Conservation (phyloP, 108 stramenopile species). For the Cyclotella sp. region DNA sequence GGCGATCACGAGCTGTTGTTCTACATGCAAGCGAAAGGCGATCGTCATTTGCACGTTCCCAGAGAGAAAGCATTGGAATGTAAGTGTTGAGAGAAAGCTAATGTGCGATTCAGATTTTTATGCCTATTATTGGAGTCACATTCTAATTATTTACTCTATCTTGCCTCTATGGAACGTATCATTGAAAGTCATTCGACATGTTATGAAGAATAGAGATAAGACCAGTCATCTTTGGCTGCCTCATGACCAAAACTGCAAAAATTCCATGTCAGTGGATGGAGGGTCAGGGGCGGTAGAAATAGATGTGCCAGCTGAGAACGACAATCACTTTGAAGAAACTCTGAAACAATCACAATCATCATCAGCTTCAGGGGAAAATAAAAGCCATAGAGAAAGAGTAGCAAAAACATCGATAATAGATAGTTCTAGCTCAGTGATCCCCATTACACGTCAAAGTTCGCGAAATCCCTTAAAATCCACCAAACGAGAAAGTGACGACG, state of each 20-base stretch:
- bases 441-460: too few relatives aligned
- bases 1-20: too few relatives aligned
- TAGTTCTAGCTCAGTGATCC: too few relatives aligned
- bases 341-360: neutral
- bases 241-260: too few relatives aligned
- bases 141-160: neutral
- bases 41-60: neutral
- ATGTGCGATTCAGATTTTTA: too few relatives aligned
- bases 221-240: neutral
- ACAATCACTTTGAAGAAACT: too few relatives aligned
- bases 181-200: neutral
- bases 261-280: too few relatives aligned
- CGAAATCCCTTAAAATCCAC: too few relatives aligned
- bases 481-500: neutral
- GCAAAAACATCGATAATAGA: neutral
- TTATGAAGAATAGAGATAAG: neutral
- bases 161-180: neutral
- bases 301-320: too few relatives aligned
- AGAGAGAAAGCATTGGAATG: slow-evolving; percentile 3
- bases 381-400: too few relatives aligned
- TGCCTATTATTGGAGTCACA: neutral
- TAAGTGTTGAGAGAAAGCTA: slow-evolving; percentile 1
- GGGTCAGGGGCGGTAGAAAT: too few relatives aligned
- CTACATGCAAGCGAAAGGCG: neutral
- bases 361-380: too few relatives aligned